These are phyloP conservation scores for Castanea crenata DNA, from an alignment of 306 rosid genomes.

Conservation along the genomic window DNA sequence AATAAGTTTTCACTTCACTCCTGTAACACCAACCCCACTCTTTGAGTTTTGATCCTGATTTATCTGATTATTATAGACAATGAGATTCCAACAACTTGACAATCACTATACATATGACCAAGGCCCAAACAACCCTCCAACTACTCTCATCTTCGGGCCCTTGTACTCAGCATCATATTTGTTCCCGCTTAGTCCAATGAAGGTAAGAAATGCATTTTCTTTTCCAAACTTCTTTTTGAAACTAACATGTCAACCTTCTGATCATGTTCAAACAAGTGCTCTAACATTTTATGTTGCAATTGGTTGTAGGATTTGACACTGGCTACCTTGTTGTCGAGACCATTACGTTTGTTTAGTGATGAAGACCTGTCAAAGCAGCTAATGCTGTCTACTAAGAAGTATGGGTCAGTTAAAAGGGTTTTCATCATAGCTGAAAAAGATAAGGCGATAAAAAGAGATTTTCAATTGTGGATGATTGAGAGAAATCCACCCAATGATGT, in stretches of 20 bases:
- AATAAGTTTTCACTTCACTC: too few species aligned
- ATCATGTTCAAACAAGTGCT: not conserved
- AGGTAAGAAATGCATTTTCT: conserved; percentile 8
- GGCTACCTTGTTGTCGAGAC: conserved; percentile 35
- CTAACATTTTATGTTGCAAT: not conserved
- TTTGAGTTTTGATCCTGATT: too few species aligned
- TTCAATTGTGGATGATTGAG: conserved; percentile 36
- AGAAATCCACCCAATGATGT: conserved; percentile 33
- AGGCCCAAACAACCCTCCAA: conserved; percentile 36
- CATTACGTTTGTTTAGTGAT: conserved; percentile 24
- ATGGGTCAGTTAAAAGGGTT: conserved; percentile 36
- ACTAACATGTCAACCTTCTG: too few species aligned
- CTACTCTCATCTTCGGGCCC: conserved; percentile 29
- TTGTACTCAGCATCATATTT: not conserved
- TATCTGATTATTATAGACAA: not conserved
- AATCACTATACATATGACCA: conserved; percentile 12
- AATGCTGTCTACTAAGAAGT: conserved; percentile 11
- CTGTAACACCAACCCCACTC: too few species aligned
- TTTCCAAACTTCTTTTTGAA: not conserved
- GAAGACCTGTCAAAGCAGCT: conserved; percentile 27
- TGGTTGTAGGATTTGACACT: conserved; percentile 25
- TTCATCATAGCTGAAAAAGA: conserved; percentile 29
- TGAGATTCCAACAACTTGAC: conserved; percentile 1
- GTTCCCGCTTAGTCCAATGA: conserved; percentile 24
- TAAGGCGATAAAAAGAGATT: not conserved